phyloP scores from a whole-genome alignment of 2,329 filamentous ascomycete genomes.

The Aureobasidium namibiae region DNA sequence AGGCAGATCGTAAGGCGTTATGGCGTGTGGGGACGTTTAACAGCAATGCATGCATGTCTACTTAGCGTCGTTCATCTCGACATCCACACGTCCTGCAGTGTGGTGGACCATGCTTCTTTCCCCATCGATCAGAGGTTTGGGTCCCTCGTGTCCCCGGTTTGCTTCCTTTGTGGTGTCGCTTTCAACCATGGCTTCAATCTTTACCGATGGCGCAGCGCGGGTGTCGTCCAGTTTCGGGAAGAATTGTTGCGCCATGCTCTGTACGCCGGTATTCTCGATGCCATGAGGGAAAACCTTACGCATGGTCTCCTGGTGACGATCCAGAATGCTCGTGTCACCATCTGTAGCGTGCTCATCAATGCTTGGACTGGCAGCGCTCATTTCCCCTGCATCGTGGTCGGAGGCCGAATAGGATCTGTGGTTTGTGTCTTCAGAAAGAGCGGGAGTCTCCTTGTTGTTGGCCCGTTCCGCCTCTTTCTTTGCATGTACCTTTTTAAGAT shows the following conservation, averaged over 20 bases:
- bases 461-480: slow-evolving; percentile 35
- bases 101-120: slow-evolving; percentile 5
- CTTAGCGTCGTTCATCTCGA: slow-evolving; percentile 8
- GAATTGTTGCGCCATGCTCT: slow-evolving; percentile 18
- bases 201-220: not conserved
- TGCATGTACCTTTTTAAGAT: slow-evolving; percentile 43
- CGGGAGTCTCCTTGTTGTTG: slow-evolving; percentile 22
- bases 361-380: slow-evolving; percentile 11
- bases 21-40: not conserved
- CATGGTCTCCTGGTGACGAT: slow-evolving; percentile 23
- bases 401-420: not conserved
- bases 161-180: not conserved
- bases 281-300: slow-evolving; percentile 23
- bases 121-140: slow-evolving; percentile 1
- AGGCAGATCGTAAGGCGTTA: not conserved
- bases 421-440: slow-evolving; percentile 13
- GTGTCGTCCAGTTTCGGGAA: slow-evolving; percentile 15
- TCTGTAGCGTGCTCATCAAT: slow-evolving; percentile 17
- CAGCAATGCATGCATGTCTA: not conserved
- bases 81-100: not conserved
- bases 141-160: not conserved
- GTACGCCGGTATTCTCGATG: slow-evolving; percentile 13
- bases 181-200: slow-evolving; percentile 11
- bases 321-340: slow-evolving; percentile 18
- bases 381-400: slow-evolving; percentile 5